Evolutionary conservation across 139 green algal species (phyloP).

Genomic region (Tetradesmus obliquus): DNA sequence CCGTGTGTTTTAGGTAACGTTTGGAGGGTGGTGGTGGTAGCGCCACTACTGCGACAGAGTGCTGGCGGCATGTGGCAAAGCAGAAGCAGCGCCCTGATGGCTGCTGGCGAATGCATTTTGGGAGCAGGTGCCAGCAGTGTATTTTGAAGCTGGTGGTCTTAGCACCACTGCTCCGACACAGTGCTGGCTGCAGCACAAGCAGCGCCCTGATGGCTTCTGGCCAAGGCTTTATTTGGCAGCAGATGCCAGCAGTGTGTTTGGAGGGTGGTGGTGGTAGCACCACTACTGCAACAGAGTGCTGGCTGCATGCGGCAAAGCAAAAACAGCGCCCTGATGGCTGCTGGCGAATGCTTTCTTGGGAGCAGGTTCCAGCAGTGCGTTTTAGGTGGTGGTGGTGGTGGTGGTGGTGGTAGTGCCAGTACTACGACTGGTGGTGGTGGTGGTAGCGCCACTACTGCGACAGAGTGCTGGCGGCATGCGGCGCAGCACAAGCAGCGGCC

Average conservation of each 20-base stretch:
- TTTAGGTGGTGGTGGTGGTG: too few species aligned
- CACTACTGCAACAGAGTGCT: background rate
- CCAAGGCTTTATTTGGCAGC: background rate
- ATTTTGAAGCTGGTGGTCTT: too few species aligned
- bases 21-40: background rate
- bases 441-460: background rate
- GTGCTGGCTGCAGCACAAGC: constrained; percentile 54
- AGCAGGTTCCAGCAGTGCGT: too few species aligned
- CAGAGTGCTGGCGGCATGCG: background rate
- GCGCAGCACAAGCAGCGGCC: background rate
- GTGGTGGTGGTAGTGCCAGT: too few species aligned
- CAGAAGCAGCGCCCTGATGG: background rate
- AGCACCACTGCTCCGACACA: constrained; percentile 61
- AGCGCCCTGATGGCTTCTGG: background rate
- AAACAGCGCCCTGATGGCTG: background rate
- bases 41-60: too few species aligned
- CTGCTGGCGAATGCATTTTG: too few species aligned
- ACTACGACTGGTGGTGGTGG: background rate
- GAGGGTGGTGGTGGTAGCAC: background rate
- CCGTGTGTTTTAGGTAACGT: background rate
- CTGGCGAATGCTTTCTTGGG: too few species aligned
- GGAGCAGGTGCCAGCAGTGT: too few species aligned
- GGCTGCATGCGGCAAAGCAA: background rate
- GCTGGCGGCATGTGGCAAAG: background rate
- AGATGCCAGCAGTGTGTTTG: background rate